Percentiles rank a stretch among this genome's conserved stretches.
These are phyloP conservation scores for Botryobasidium botryosum DNA, from an alignment of 768 basidiomycete genomes.

Conservation along the genomic window DNA sequence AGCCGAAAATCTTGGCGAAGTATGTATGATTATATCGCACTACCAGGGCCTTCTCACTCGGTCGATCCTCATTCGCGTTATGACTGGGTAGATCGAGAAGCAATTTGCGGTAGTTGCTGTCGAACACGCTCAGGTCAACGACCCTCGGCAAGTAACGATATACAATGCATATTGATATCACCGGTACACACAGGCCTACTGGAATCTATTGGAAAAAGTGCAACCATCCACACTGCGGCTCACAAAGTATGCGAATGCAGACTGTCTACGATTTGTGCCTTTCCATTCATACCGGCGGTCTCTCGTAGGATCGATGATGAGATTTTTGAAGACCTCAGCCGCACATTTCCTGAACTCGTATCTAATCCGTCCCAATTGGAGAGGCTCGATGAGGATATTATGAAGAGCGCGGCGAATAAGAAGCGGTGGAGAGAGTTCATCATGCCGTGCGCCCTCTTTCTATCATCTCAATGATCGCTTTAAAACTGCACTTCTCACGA, in stretches of 20 bases:
- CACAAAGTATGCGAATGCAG: constrained; percentile 43
- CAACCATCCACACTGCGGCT: constrained; percentile 58
- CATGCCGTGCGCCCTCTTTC: constrained; percentile 31
- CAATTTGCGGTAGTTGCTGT: constrained; percentile 96
- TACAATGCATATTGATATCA: background rate
- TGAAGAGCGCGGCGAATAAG: constrained; percentile 83
- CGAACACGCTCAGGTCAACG: constrained; percentile 74
- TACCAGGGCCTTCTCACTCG: constrained; percentile 1
- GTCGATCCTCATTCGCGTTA: background rate
- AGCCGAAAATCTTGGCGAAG: constrained; percentile 85
- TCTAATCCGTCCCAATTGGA: constrained; percentile 25
- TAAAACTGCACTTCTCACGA: background rate
- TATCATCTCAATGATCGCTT: background rate
- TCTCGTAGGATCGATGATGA: constrained; percentile 73
- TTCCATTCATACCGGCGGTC: background rate
- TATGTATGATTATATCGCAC: constrained; percentile 20
- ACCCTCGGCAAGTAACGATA: background rate
- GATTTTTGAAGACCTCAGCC: constrained; percentile 60
- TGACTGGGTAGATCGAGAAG: constrained; percentile 65
- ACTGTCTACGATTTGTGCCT: background rate
- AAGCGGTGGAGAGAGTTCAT: constrained; percentile 84
- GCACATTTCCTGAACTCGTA: constrained; percentile 63
- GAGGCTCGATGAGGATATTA: constrained; percentile 72
- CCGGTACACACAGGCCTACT: constrained; percentile 55
- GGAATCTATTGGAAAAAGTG: constrained; percentile 78